Base-by-base conservation (phyloP, 768 basidiomycete genomes). In the Serendipita sp. region DNA sequence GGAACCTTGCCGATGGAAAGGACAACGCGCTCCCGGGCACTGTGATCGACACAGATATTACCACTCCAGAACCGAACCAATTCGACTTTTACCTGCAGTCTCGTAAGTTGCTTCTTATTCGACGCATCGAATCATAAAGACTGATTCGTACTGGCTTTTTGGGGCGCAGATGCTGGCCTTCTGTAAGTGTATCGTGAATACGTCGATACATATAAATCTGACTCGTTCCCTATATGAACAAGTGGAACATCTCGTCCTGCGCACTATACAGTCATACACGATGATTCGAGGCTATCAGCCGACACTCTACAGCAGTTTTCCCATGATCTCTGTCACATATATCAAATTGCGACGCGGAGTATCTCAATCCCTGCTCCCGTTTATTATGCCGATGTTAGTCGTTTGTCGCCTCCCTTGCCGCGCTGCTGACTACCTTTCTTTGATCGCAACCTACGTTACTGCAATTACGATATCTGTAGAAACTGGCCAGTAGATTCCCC, bases 261-360 rank as follows among this genome's bases (percentile, higher is more conserved):
- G 5, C 56, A 60, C n/a, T 60, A 60, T 60, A 32, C 56, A n/a
- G 56, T 60, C 10, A 3, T 60, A 8, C n/a, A 35, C n/a, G 56
- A 60, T n/a, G 56, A 60, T 60, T 3, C 8, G 3, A 8, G 28
- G 5, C 32, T 28, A 8, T 32, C 28, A 8, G 56, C 56, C 16
- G 56, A 60, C n/a, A 35, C 13, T 10, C n/a, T 60, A 28, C 28
- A 60, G 35, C 23, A 60, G 56, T 60, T 60, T n/a, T 60, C 56
- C 16, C 18, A 60, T n/a, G 56, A 60, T n/a, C 34, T 60, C 16
- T 60, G 56, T 35, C 56, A 60, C 34, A 28, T 60, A 28, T 60
- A 60, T 60, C 56, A 60, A 35, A 60, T 60, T n/a, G 56, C 56
- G 56, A 60, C 56, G 23, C 56, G 56, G n/a, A 60, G 56, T 36